A percentile compares a stretch with the other conserved stretches of the same genome.
Conservation (phyloP, 2,329 filamentous ascomycete species). For the Penicillium thymicola region DNA sequence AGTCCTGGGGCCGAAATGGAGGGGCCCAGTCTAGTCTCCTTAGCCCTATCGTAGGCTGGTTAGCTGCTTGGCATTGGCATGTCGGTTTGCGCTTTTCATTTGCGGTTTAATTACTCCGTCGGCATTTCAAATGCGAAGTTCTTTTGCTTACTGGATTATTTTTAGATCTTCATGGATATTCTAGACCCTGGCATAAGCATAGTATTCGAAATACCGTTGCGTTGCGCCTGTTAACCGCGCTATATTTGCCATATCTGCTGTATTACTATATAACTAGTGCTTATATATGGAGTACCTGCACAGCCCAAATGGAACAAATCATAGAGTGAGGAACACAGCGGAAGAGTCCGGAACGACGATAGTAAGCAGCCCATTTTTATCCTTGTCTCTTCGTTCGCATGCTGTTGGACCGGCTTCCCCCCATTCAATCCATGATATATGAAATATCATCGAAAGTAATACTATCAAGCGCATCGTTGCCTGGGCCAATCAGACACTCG, state of each 20-base stretch:
- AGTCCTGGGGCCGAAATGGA: not conserved
- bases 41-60: not conserved
- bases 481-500: constrained; percentile 2
- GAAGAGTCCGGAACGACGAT: not conserved
- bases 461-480: constrained; percentile 4
- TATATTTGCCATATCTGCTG: not conserved
- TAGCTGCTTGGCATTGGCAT: constrained; percentile 4
- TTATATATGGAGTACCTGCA: not conserved
- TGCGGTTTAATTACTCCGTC: not conserved
- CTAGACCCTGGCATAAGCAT: not conserved
- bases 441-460: constrained; percentile 16
- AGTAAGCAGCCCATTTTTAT: not conserved
- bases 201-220: not conserved
- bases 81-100: not conserved
- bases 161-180: not conserved
- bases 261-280: too few species aligned
- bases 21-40: not conserved
- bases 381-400: not conserved
- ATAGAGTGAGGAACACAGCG: not conserved
- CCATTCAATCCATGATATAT: constrained; percentile 17
- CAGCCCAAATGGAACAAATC: not conserved
- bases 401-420: constrained; percentile 9
- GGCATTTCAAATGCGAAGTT: not conserved
- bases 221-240: not conserved
- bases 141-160: not conserved